Evolutionary conservation across 257 asterid species (phyloP).

Genomic region (Coffea eugenioides): DNA sequence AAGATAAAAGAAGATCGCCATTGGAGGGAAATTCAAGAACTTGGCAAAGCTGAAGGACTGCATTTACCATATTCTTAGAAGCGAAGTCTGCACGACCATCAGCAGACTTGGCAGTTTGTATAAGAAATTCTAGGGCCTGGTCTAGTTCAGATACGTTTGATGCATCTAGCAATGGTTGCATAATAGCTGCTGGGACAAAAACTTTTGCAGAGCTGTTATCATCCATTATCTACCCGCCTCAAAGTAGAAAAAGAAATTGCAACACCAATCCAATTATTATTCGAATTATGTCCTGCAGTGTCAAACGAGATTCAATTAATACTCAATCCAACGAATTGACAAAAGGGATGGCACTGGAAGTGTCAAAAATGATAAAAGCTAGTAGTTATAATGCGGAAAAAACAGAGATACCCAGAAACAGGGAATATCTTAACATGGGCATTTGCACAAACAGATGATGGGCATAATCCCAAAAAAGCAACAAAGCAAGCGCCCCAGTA

Average conservation of each 20-base stretch:
- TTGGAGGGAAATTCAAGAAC: constrained; percentile 35
- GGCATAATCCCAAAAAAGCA: not conserved
- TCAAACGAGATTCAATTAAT: not conserved
- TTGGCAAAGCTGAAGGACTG: constrained; percentile 52
- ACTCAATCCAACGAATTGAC: not conserved
- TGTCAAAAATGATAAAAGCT: not conserved
- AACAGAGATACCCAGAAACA: not conserved
- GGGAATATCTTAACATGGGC: not conserved
- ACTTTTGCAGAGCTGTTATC: constrained; percentile 15
- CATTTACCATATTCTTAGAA: constrained; percentile 34
- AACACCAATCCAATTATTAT: not conserved
- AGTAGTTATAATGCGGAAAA: too few species aligned
- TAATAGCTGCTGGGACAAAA: constrained; percentile 31
- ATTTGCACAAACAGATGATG: constrained; percentile 2
- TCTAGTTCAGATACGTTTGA: constrained; percentile 41
- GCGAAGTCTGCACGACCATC: constrained; percentile 62
- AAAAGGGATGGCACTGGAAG: not conserved
- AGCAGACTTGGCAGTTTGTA: constrained; percentile 53
- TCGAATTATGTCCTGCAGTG: not conserved
- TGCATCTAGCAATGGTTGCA: constrained; percentile 37
- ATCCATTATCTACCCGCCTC: constrained; percentile 34
- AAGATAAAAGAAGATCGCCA: constrained; percentile 40
- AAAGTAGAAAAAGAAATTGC: not conserved
- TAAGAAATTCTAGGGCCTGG: constrained; percentile 49
- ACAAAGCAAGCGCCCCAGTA: not conserved